Base-by-base conservation (phyloP, 257 asterid species). In the Orobanche coerulescens region DNA sequence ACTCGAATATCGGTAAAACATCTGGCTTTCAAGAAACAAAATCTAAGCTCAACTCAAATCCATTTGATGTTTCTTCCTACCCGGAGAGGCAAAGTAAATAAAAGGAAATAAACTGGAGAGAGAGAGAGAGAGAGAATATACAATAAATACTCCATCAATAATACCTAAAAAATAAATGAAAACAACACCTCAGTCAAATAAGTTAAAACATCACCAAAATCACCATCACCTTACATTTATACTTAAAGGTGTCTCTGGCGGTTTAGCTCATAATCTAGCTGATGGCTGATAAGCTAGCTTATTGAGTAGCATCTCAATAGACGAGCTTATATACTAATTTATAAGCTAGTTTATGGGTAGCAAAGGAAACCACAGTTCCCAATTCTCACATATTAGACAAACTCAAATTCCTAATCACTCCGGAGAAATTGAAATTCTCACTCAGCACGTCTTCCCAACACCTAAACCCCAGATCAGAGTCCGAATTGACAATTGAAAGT, bases 381-480 rank as follows among this genome's bases (percentile, higher is more conserved):
- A 7, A 43, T 8, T 24, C 19, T 0, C 49, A 37, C 14, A 58
- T 68, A 52, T 34, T 60, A 19, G 33, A 71, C 58, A 50, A 24
- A 54, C 15, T n/a, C 16, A 53, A 59, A 47, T 26, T 47, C 73
- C 50, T 36, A 47, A 49, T 34, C 61, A 64, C 34, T 39, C 52
- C 28, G 0, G 28, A 25, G 59, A 37, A n/a, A 6, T 25, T 7
- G 24, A 46, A 53, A 39, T 36, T 28, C 44, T 46, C 50, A 51
- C 62, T 43, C 23, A 43, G 40, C n/a, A n/a, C 8, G 9, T 31
- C 52, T 36, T 31, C 34, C 53, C 56, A 14, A 54, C 11, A 7
- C 67, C 23, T 28, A 62, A 55, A 71, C 53, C 43, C 24, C 68
- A 51, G 69, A 73, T 73, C 76, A 63, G 59, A 37, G 14, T 16